Evolutionary conservation across 768 basidiomycete genomes (phyloP).

Genomic region (Fomitopsis pulvina): DNA sequence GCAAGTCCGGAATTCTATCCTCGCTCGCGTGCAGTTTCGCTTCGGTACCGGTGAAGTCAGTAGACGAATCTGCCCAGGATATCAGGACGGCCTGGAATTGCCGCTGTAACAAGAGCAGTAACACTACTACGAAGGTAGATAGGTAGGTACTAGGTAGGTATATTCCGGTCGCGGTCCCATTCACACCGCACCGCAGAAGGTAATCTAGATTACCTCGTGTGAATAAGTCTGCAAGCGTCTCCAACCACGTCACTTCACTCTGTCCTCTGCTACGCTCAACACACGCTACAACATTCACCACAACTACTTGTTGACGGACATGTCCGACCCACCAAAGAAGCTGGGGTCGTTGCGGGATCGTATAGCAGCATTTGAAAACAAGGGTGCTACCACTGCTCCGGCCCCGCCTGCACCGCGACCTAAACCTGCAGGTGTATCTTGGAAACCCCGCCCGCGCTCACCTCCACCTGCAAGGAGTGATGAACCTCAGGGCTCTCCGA

Average conservation of each 20-base stretch:
- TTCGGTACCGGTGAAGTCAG: too few relatives aligned
- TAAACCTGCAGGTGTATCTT: constrained; percentile 58
- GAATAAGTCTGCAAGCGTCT: neutral
- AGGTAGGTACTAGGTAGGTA: too few relatives aligned
- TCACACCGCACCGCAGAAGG: too few relatives aligned
- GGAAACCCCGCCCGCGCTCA: constrained; percentile 62
- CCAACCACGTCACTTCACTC: neutral
- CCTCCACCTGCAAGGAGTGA: constrained; percentile 25
- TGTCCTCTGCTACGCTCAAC: neutral
- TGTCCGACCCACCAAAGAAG: constrained; percentile 24
- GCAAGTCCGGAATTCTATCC: too few relatives aligned
- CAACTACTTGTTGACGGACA: neutral
- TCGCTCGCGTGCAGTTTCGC: too few relatives aligned
- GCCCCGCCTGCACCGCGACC: constrained; percentile 37
- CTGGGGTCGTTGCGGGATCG: constrained; percentile 75
- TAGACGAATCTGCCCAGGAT: too few relatives aligned
- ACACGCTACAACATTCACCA: neutral
- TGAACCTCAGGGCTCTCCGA: constrained; percentile 16
- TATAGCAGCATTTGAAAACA: constrained; percentile 81
- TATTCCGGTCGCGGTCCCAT: too few relatives aligned
- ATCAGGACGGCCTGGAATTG: too few relatives aligned
- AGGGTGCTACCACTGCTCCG: constrained; percentile 35
- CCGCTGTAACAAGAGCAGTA: neutral
- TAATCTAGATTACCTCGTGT: neutral
- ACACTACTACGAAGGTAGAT: neutral